Percentiles rank a stretch among this genome's conserved stretches.
Conservation (phyloP, 2,329 filamentous ascomycete species). For the Shiraia sp. region DNA sequence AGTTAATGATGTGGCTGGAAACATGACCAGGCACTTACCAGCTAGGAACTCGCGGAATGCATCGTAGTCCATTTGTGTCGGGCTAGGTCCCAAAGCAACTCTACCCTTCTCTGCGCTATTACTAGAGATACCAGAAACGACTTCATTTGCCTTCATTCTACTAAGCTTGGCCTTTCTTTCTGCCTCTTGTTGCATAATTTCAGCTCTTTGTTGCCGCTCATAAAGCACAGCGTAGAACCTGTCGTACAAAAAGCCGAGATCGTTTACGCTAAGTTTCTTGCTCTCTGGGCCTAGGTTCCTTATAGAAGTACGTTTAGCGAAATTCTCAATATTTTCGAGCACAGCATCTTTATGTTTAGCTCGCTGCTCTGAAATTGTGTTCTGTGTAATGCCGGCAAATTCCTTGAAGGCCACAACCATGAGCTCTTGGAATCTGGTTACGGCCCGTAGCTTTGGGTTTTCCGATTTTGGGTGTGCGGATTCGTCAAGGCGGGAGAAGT, state of each 20-base stretch:
- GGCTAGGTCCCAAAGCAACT: conserved; percentile 85
- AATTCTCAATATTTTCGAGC: conserved; percentile 93
- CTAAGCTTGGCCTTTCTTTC: conserved; percentile 74
- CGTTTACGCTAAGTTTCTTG: conserved; percentile 83
- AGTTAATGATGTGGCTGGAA: background rate
- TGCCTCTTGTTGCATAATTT: conserved; percentile 65
- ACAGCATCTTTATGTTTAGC: conserved; percentile 93
- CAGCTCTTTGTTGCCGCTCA: conserved; percentile 82
- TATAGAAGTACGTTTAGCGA: conserved; percentile 95
- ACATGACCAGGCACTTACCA: conserved; percentile 34
- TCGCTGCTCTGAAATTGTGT: conserved; percentile 84
- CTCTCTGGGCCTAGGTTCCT: conserved; percentile 94
- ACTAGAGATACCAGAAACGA: conserved; percentile 53
- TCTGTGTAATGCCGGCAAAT: conserved; percentile 93
- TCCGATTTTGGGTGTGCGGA: conserved; percentile 95
- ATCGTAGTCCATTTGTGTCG: conserved; percentile 95
- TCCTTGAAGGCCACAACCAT: conserved; percentile 99
- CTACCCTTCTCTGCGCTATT: conserved; percentile 75
- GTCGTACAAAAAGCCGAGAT: conserved; percentile 89
- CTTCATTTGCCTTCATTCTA: conserved; percentile 56
- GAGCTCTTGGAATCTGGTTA: conserved; percentile 94
- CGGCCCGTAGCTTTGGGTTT: conserved; percentile 89
- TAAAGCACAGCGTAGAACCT: conserved; percentile 91
- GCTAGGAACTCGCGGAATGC: conserved; percentile 94
- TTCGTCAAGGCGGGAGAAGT: conserved; percentile 91